A percentile compares a stretch with the other conserved stretches of the same genome.
phyloP scores from a whole-genome alignment of 345 rosid species.

The Isatis tinctoria region DNA sequence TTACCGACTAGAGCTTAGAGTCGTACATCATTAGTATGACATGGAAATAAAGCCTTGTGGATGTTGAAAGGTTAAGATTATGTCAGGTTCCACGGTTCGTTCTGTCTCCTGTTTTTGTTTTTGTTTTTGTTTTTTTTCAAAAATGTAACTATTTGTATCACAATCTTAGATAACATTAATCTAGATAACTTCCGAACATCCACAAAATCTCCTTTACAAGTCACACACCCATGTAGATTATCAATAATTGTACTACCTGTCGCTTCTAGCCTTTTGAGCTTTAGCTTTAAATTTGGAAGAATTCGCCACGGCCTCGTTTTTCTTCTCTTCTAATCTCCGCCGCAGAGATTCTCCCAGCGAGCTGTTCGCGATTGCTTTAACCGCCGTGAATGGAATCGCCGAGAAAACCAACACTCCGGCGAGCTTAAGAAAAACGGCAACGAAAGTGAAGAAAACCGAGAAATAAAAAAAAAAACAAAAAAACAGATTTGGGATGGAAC shows the following conservation, averaged over 20 bases:
- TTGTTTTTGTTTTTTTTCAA: no score
- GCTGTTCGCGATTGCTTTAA: slow-evolving; percentile 91
- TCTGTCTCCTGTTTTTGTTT: no score
- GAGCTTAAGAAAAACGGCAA: slow-evolving; percentile 43
- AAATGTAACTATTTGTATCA: no score
- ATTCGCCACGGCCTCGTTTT: slow-evolving; percentile 55
- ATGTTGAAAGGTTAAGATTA: no score
- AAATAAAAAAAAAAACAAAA: not conserved
- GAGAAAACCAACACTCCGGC: slow-evolving; percentile 89
- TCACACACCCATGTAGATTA: not conserved
- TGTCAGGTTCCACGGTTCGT: no score
- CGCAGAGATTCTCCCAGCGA: slow-evolving; percentile 72
- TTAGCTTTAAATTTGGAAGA: slow-evolving; percentile 57
- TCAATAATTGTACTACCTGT: slow-evolving; percentile 51
- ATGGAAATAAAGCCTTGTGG: no score
- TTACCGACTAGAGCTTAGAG: no score
- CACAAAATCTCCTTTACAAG: not conserved
- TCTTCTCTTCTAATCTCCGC: slow-evolving; percentile 58
- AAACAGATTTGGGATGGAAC: not conserved
- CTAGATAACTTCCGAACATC: not conserved
- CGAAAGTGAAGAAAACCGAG: slow-evolving; percentile 29
- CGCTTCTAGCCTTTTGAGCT: slow-evolving; percentile 59
- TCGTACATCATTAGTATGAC: no score
- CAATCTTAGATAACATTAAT: no score
- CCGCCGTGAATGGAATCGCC: slow-evolving; percentile 85